Evolutionary conservation across 441 rosid genomes (phyloP), one percentile per base, ranked within the genome.

Genomic region (Macaranga tanarius): DNA sequence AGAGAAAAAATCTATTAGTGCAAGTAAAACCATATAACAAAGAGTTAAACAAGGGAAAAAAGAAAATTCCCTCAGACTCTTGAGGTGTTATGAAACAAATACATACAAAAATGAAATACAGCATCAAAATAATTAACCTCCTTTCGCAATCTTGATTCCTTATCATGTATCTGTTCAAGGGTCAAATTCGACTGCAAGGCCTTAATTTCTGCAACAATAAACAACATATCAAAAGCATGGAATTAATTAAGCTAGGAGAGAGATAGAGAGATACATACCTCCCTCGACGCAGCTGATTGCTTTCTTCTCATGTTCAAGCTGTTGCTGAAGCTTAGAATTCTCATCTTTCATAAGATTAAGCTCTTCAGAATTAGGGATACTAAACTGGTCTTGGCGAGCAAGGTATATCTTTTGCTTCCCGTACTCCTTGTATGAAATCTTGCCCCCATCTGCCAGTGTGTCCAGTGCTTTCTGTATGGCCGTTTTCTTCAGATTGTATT

Each of bases 331-430:
- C 47, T 79, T 80, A 60, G 83, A 82, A 74, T 90, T 95, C n/a
- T 86, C 88, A 73, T 87, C 93, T 79, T 92, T 92, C 97, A 92
- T 92, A 44, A 15, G 81, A 80, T 77, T 85, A 80, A 95, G 92
- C 82, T 91, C 96, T 61, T 91, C 95, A 0, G n/a, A 79, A 85
- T 90, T 89, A 5, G 95, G 97, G 73, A 92, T 91, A 66, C 91
- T 82, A 65, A 91, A 92, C 85, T 88, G 99, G 82, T 91, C 98
- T 79, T 92, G 98, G 71, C 89, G 86, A 42, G 99, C 98, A 50
- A 95, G 67, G 78, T 91, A 92, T 65, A 95, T 77, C 81, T 95
- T 95, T 90, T 95, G 98, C 83, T 92, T 90, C 25, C 97, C 99
- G 75, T 91, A 90, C 86, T 95, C 99, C 82, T 91, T 92, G 74